These are phyloP conservation scores for Epichloe gansuensis DNA, from an alignment of 2,329 filamentous ascomycete genomes.

Conservation along the genomic window DNA sequence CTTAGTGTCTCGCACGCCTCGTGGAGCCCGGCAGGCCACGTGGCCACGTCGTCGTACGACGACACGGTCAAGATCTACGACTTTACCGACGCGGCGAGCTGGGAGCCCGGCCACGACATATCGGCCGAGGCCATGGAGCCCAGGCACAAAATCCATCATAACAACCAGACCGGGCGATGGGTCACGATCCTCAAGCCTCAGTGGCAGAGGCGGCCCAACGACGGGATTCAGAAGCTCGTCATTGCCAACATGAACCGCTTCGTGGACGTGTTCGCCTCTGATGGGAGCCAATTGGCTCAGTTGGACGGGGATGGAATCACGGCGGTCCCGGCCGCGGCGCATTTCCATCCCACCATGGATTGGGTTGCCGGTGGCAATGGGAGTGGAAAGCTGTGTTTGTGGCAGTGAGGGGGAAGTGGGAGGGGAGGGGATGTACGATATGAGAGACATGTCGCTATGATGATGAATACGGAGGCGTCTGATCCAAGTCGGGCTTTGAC, in stretches of 20 bases:
- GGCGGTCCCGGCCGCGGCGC: conserved; percentile 83
- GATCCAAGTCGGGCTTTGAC: not conserved
- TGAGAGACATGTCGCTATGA: not conserved
- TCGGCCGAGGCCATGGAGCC: conserved; percentile 55
- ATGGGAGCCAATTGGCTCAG: conserved; percentile 81
- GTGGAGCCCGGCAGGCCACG: conserved; percentile 72
- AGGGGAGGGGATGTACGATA: not conserved
- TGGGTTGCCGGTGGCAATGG: conserved; percentile 91
- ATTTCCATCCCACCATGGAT: conserved; percentile 75
- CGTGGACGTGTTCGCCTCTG: conserved; percentile 74
- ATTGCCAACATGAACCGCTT: conserved; percentile 98
- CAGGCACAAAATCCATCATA: conserved; percentile 59
- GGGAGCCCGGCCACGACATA: conserved; percentile 47
- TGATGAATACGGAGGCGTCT: not conserved
- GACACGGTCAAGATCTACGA: conserved; percentile 91
- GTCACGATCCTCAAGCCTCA: conserved; percentile 74
- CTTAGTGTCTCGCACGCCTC: conserved; percentile 87
- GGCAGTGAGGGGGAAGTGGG: conserved; percentile 44
- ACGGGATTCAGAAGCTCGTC: conserved; percentile 74
- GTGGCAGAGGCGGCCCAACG: conserved; percentile 72
- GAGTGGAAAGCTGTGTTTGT: conserved; percentile 84
- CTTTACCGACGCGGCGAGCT: conserved; percentile 49
- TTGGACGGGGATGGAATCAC: conserved; percentile 82
- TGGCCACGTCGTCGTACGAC: conserved; percentile 90
- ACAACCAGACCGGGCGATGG: conserved; percentile 93